phyloP scores from a whole-genome alignment of 2,329 filamentous ascomycete genomes.

The Calonectria multiphialidica region DNA sequence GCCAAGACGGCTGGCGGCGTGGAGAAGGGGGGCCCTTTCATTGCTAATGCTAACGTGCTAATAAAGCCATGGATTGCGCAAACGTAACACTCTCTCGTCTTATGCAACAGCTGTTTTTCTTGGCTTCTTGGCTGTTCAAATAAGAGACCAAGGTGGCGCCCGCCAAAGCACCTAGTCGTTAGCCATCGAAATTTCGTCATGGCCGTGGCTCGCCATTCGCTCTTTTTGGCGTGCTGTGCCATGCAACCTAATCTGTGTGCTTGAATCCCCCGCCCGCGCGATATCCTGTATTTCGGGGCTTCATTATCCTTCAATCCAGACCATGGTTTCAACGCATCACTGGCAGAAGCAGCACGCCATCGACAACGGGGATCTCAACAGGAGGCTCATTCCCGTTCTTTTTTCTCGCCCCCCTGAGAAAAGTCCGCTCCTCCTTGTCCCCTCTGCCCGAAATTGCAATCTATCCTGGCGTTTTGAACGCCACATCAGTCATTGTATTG shows the following conservation, averaged over 20 bases:
- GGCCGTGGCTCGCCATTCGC: not conserved
- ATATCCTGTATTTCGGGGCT: not conserved
- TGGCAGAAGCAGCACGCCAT: slow-evolving; percentile 5
- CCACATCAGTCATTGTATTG: too few relatives aligned
- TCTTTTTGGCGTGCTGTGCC: not conserved
- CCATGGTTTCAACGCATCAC: slow-evolving; percentile 14
- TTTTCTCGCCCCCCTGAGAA: too few relatives aligned
- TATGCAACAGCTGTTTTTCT: not conserved
- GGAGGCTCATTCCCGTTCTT: too few relatives aligned
- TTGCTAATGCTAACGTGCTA: not conserved
- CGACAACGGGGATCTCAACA: slow-evolving; percentile 60
- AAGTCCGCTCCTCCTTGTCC: too few relatives aligned
- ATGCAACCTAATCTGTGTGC: not conserved
- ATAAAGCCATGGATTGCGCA: slow-evolving; percentile 1
- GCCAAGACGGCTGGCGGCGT: slow-evolving; percentile 20
- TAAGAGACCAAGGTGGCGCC: not conserved
- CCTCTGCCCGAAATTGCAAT: too few relatives aligned
- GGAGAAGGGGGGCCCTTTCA: not conserved
- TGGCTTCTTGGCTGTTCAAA: not conserved
- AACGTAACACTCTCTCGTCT: not conserved
- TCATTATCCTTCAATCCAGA: not conserved
- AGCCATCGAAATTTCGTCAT: not conserved
- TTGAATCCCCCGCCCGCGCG: not conserved
- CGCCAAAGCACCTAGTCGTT: not conserved
- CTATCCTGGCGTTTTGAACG: too few relatives aligned